Evolutionary conservation across 306 rosid genomes (phyloP).

Genomic region (Senna siamea): DNA sequence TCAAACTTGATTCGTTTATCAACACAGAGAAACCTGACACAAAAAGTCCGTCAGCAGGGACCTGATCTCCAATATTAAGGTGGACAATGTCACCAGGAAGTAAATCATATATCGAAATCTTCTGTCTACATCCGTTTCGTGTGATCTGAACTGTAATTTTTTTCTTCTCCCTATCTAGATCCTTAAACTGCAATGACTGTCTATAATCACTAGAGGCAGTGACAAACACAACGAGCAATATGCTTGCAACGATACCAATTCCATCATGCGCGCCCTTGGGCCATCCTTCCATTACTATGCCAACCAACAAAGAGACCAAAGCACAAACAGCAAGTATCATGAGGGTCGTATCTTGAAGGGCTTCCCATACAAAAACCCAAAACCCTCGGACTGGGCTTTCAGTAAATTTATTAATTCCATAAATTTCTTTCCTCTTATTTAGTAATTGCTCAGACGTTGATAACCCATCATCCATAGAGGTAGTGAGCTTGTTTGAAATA

Average conservation of each 20-base stretch:
- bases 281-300: constrained; percentile 92
- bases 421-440: constrained; percentile 67
- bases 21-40: constrained; percentile 80
- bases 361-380: constrained; percentile 93
- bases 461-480: constrained; percentile 67
- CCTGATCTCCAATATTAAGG: constrained; percentile 90
- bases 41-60: constrained; percentile 98
- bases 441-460: constrained; percentile 68
- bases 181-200: constrained; percentile 96
- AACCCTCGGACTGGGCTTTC: constrained; percentile 86
- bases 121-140: constrained; percentile 83
- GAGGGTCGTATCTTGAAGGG: constrained; percentile 95
- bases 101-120: constrained; percentile 86
- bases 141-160: constrained; percentile 85
- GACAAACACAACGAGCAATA: constrained; percentile 94
- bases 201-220: constrained; percentile 94
- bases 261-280: constrained; percentile 99
- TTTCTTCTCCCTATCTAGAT: constrained; percentile 95
- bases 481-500: constrained; percentile 62
- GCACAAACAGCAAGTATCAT: constrained; percentile 94
- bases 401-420: constrained; percentile 84
- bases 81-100: constrained; percentile 97
- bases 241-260: constrained; percentile 97
- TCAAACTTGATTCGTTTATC: constrained; percentile 94
- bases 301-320: constrained; percentile 79